A percentile compares a stretch with the other conserved stretches of the same genome.
phyloP scores from a whole-genome alignment of 805 yeast species.

The Saccharomyces eubayanus region DNA sequence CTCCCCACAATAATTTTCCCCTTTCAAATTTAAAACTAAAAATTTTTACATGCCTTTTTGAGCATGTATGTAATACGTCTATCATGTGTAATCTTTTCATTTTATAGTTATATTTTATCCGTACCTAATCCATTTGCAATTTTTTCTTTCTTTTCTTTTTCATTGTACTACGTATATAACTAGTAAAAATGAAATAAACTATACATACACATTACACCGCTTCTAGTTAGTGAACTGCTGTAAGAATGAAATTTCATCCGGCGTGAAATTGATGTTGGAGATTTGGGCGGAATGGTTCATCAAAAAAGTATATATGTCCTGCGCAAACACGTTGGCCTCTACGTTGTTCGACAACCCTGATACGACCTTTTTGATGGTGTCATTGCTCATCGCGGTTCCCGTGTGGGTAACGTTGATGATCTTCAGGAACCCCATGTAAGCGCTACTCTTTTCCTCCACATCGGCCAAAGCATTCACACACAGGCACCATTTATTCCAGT shows the following conservation, averaged over 20 bases:
- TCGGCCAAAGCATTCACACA: conserved; percentile 61
- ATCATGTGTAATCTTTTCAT: neutral
- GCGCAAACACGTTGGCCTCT: conserved; percentile 23
- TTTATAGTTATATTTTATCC: neutral
- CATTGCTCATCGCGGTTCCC: conserved; percentile 13
- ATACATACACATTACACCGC: neutral
- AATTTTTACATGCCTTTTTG: neutral
- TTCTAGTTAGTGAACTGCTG: conserved; percentile 16
- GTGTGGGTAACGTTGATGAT: conserved; percentile 36
- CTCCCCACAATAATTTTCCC: neutral
- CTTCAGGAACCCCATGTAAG: conserved; percentile 76
- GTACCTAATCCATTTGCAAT: neutral
- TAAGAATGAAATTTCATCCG: conserved; percentile 21
- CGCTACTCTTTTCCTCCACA: conserved; percentile 80
- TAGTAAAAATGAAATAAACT: neutral
- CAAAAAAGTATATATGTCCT: conserved; percentile 24
- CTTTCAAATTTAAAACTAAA: neutral
- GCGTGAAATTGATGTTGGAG: conserved; percentile 14
- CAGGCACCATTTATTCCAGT: conserved; percentile 62
- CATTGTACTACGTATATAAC: neutral
- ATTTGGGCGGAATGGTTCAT: conserved; percentile 18
- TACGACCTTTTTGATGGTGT: conserved; percentile 20
- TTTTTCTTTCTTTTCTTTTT: neutral
- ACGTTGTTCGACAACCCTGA: conserved; percentile 24
- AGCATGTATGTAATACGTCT: neutral